Evolutionary conservation across 129 eudicot species (phyloP), one percentile per base, ranked within the genome.

Genomic region (Pittosporum tobira): DNA sequence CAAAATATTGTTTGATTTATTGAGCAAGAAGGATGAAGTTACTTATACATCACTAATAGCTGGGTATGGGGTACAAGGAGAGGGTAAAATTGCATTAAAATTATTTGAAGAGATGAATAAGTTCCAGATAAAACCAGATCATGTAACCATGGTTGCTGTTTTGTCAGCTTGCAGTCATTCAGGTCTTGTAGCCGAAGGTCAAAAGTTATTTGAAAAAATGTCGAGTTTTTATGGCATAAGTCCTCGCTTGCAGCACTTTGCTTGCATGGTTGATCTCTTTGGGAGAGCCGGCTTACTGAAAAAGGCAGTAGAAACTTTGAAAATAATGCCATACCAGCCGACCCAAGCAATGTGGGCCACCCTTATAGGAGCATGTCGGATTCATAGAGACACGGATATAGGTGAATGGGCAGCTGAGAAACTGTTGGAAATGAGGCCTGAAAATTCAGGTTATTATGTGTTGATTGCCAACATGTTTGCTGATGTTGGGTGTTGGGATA

Each of bases 121-220:
- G 24, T 75, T 54, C 53, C 57, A 71, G 24, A 61, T 85, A 48
- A 78, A 71, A 28, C 89, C 85, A 0, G 94, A 85, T 23, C 86
- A 81, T 49, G 72, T 85, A 26, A 77, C 81, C 23, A 62, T 81
- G 84, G 66, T 85, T 51, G 88, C 86, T 11, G 62, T 85, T 49
- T 57, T 81, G 37, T 75, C 89, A 47, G 86, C 95, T 48, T 85
- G 95, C 68, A 81, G 89, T 71, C 89, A 85, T 71, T 85, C 84
- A 0, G 81, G 81, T 45, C 77, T 85, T 23, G 79, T 85, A 38
- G 74, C 62, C 37, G 81, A 76, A 67, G 89, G 86, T 61, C 86
- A 71, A 70, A 48, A 63, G 28, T 23, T 85, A 27, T 81, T 81
- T 64, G 70, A 81, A 6, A 62, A 71, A 14, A 85, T 81, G 89